Percentiles rank a stretch among this genome's conserved stretches.
These are phyloP conservation scores for Phytophthora fragariaefolia DNA, from an alignment of 352 stramenopile species.

Conservation along the genomic window DNA sequence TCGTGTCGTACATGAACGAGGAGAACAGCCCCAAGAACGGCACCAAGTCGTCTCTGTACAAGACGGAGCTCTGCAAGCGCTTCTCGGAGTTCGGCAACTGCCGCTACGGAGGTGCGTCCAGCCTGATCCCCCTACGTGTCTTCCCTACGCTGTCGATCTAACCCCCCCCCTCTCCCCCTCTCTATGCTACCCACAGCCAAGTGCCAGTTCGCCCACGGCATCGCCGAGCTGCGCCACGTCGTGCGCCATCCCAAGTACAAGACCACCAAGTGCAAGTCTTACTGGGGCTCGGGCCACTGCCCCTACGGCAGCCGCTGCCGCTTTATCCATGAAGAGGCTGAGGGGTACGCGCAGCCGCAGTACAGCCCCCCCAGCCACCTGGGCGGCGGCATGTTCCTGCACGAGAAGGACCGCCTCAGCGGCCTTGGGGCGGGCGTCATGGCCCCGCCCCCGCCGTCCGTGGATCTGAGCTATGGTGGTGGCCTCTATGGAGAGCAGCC, in stretches of 20 bases:
- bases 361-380: slow-evolving; percentile 53
- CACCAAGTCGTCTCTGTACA: slow-evolving; percentile 88
- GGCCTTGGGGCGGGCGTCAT: slow-evolving; percentile 36
- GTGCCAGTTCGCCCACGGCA: slow-evolving; percentile 88
- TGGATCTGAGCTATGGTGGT: slow-evolving; percentile 40
- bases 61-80: slow-evolving; percentile 89
- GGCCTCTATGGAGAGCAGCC: slow-evolving; percentile 47
- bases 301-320: slow-evolving; percentile 87
- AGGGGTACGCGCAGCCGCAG: slow-evolving; percentile 63
- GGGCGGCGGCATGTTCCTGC: slow-evolving; percentile 61
- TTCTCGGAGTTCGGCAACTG: slow-evolving; percentile 90
- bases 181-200: slow-evolving; percentile 55
- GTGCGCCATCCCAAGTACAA: slow-evolving; percentile 92
- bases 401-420: slow-evolving; percentile 54
- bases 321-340: slow-evolving; percentile 88
- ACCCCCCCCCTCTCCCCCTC: background rate
- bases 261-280: slow-evolving; percentile 93
- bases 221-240: slow-evolving; percentile 83
- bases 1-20: slow-evolving; percentile 66
- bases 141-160: background rate
- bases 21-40: slow-evolving; percentile 87
- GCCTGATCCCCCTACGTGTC: background rate
- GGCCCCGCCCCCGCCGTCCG: slow-evolving; percentile 34
- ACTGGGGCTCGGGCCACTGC: slow-evolving; percentile 89
- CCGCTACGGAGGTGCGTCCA: slow-evolving; percentile 73